These are phyloP conservation scores for Stramenopiles sp. DNA, from an alignment of 352 stramenopile genomes.

Conservation along the genomic window DNA sequence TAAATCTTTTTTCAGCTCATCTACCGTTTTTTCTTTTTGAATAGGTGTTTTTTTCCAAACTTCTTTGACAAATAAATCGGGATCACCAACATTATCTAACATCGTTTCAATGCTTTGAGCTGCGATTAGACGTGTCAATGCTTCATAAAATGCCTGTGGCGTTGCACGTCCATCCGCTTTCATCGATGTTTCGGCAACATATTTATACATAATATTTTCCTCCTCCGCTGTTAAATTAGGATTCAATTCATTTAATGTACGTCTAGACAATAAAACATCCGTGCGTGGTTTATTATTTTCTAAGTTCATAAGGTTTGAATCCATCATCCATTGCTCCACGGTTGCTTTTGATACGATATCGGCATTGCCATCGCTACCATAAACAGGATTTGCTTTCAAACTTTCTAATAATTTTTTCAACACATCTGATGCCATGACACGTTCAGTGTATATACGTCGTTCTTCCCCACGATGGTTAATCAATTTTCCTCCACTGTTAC, in stretches of 20 bases:
- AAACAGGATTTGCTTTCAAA: not conserved
- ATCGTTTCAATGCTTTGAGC: not conserved
- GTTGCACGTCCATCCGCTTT: not conserved
- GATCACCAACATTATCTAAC: not conserved
- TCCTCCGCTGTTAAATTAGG: not conserved
- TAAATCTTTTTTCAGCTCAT: not conserved
- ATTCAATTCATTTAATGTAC: not conserved
- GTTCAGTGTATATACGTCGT: not conserved
- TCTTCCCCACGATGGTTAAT: not conserved
- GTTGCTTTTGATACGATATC: not conserved
- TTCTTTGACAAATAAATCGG: not conserved
- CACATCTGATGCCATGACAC: not conserved
- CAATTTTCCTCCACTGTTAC: not conserved
- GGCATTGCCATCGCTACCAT: not conserved
- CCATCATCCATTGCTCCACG: not conserved
- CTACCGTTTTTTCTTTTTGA: not conserved
- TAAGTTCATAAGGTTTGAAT: not conserved
- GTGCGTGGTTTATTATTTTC: not conserved
- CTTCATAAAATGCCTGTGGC: not conserved
- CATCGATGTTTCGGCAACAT: not conserved
- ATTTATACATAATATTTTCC: not conserved
- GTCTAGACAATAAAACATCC: not conserved
- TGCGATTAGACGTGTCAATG: not conserved
- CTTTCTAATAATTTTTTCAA: not conserved
- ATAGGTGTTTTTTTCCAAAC: not conserved